phyloP scores from a whole-genome alignment of 495 filamentous ascomycete species.

The Penicillium waksmanii region DNA sequence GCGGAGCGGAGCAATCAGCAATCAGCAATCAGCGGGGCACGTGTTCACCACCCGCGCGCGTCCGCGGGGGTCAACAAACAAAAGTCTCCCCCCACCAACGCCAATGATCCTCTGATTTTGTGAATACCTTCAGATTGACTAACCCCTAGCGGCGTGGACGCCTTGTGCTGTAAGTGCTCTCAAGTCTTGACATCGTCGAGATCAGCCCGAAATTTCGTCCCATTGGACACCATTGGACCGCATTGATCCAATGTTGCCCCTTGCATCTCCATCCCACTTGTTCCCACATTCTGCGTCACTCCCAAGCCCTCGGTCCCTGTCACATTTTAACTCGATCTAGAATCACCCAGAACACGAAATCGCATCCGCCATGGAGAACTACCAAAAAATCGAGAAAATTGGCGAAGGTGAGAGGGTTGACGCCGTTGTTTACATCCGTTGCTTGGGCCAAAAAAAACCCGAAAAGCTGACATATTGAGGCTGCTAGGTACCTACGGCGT shows the following conservation, averaged over 20 bases:
- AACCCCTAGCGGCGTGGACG: too few relatives aligned
- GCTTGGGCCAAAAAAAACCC: background rate
- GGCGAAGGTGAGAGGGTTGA: conserved; percentile 74
- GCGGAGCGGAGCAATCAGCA: background rate
- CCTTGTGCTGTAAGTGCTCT: background rate
- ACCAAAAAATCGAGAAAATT: conserved; percentile 99
- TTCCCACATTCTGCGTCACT: conserved; percentile 21
- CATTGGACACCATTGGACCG: conserved; percentile 1
- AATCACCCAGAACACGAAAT: conserved; percentile 8
- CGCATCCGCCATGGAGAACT: conserved; percentile 81
- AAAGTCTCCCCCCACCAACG: background rate
- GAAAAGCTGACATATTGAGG: conserved; percentile 15
- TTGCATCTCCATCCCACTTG: conserved; percentile 23
- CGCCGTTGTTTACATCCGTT: conserved; percentile 8
- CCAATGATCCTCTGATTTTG: conserved; percentile 1
- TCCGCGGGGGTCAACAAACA: background rate
- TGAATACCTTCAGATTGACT: too few relatives aligned
- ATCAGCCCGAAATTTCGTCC: background rate
- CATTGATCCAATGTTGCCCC: conserved; percentile 11
- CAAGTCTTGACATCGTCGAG: background rate
- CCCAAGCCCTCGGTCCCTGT: conserved; percentile 3
- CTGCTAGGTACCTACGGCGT: conserved; percentile 83
- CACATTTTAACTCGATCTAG: conserved; percentile 10
- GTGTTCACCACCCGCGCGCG: background rate
- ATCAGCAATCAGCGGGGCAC: background rate